Evolutionary conservation across 805 yeast genomes (phyloP), one percentile per base, ranked within the genome.

Genomic region (Kluyveromyces nonfermentans): DNA sequence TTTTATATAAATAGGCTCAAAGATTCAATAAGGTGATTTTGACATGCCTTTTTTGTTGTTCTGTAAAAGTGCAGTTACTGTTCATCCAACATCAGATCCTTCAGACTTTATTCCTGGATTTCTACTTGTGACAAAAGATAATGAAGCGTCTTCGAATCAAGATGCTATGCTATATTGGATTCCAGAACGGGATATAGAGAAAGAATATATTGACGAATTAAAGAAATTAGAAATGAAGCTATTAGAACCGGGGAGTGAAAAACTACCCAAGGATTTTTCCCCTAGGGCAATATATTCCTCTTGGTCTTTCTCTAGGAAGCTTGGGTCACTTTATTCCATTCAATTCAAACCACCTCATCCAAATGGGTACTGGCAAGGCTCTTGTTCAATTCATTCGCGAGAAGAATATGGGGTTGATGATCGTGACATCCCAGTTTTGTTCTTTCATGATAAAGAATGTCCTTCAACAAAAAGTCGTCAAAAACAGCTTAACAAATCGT

Each of bases 341-440:
- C 95, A 89, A 60, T 75, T 82, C 10, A 72, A 97, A 43, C 81
- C 81, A 2, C 97, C 96, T 5, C 79, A 88, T 2, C 56, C 65
- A 10, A 67, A 78, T 14, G 95, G 89, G 1, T 80, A 88, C 78
- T 90, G 97, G 96, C 78, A 75, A 64, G 99, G 99, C 0, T 85
- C 96, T 0, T 67, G 90, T 14, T 68, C 87, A 1, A 62, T 93
- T 22, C 82, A 86, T 61, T 76, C 90, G 1, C 75, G 75, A 50
- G 48, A 52, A 16, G 50, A 50, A 15, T 25, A 14, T 25, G 67
- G 44, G 18, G 59, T 64, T 28, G 77, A 67, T 35, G 77, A 77
- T 7, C 82, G 77, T 44, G 77, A 79, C 36, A 64, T 87, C 15
- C 97, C 97, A 0, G 82, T 88, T 4, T 56, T 93, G 34, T 93